phyloP scores from a whole-genome alignment of 73 alveolate genomes.

The Symbiodinium pilosum region DNA sequence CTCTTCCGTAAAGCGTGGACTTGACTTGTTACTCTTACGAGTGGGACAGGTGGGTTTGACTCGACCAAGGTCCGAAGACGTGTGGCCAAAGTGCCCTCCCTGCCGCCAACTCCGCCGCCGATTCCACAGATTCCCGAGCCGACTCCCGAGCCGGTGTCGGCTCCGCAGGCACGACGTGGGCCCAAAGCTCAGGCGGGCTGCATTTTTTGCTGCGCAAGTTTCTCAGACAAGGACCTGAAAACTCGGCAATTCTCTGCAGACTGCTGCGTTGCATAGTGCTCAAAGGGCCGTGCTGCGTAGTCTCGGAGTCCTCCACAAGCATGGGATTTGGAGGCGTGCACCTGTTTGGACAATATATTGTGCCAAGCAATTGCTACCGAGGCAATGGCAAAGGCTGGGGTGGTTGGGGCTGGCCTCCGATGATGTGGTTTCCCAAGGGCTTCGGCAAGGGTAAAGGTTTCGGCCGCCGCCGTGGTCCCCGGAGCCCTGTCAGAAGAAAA shows the following conservation, averaged over 20 bases:
- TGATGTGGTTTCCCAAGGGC: slow-evolving; percentile 88
- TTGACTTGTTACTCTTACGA: too few species aligned
- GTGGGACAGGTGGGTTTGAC: too few species aligned
- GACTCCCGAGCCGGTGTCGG: background rate
- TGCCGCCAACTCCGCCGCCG: background rate
- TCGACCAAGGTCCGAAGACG: slow-evolving; percentile 81
- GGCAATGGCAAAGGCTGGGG: slow-evolving; percentile 95
- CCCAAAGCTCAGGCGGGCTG: background rate
- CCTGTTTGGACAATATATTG: background rate
- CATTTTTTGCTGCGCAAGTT: background rate
- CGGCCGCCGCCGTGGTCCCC: slow-evolving; percentile 91
- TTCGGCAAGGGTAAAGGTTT: slow-evolving; percentile 75
- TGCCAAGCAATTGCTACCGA: background rate
- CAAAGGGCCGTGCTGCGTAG: background rate
- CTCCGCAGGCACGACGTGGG: background rate
- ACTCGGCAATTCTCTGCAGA: background rate
- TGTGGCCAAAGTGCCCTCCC: slow-evolving; percentile 58
- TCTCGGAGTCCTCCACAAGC: background rate
- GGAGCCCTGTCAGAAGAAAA: slow-evolving; percentile 56
- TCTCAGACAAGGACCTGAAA: background rate
- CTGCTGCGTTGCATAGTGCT: background rate
- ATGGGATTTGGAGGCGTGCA: slow-evolving; percentile 54
- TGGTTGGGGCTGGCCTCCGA: slow-evolving; percentile 75
- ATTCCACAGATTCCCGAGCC: background rate
- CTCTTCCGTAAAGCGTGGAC: too few species aligned